Base-by-base conservation (phyloP, 2,329 filamentous ascomycete species). In the Gaeumannomyces sp. region DNA sequence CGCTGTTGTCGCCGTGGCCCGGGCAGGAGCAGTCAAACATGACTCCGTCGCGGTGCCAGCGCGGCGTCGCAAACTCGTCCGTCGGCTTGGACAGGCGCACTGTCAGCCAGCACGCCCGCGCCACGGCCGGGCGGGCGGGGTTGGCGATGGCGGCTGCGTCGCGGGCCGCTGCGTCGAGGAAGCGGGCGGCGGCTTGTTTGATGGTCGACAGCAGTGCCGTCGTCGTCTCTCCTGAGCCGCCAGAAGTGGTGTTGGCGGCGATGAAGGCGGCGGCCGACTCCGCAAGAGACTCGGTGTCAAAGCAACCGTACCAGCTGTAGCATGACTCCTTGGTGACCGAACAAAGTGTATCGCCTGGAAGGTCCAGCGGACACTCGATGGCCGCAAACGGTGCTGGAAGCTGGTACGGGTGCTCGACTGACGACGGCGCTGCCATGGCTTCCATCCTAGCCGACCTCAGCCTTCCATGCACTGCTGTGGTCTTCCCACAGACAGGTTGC, bases 11-110 rank as follows among this genome's bases (percentile, higher is more conserved):
- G 57, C 57, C 57, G 4, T 19, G 57, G 19, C 29, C 59, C 27
- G 28, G 14, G 59, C 59, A 60, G 29, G 59, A 29, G 29, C 59
- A 60, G 59, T 14, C 27, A 22, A 60, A 60, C 59, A 60, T 60
- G 27, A 28, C 27, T 1, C 59, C 59, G 59, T 60, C 59, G 13
- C 59, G 59, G 29, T 60, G 59, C 59, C 19, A 60, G 27, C 59
- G 27, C 29, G 59, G 59, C 22, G 31, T 31, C 13, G 19, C 59
- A 28, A 19, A 60, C 29, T 60, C 8, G 59, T 29, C 13, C 2
- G 59, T 60, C 14, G 59, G 59, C 11, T 33, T 16, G 4, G 4
- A 31, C 59, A 60, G 1, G 27, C 59, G 29, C 27, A 60, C 59
- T 3, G 59, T n/a, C 29, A 60, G 29, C 59, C 59, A 60, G 59